Conservation (phyloP, 805 yeast genomes). For the Starmerella apicola region DNA sequence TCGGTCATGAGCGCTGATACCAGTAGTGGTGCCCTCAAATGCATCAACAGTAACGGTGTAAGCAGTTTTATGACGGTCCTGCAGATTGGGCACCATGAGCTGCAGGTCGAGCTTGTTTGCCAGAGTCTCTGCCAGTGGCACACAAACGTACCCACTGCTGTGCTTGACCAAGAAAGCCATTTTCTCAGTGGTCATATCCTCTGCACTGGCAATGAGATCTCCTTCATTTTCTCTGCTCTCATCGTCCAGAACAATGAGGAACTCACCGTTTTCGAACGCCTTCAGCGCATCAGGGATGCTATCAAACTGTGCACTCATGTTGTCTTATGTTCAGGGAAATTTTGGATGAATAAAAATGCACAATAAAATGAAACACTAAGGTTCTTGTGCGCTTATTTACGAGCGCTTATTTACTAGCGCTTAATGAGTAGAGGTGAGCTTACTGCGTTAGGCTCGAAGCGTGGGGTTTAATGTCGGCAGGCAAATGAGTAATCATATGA, state of each 20-base stretch:
- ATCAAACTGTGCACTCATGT: no score
- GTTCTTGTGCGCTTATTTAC: no score
- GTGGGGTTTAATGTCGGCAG: no score
- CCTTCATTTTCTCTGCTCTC: conserved; percentile 96
- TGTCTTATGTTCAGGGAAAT: no score
- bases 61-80: conserved; percentile 92
- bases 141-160: conserved; percentile 79
- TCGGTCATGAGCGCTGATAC: conserved; percentile 90
- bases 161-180: conserved; percentile 87
- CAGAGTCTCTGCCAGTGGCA: conserved; percentile 61
- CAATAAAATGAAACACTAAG: no score
- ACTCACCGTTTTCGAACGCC: conserved; percentile 65
- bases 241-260: conserved; percentile 92
- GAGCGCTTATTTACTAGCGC: no score
- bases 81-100: conserved; percentile 49
- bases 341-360: no score
- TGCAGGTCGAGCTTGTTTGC: conserved; percentile 77
- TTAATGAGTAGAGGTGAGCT: no score
- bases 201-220: conserved; percentile 89
- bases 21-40: conserved; percentile 86
- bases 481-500: no score
- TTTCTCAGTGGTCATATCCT: conserved; percentile 58
- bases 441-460: no score
- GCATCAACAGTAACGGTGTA: conserved; percentile 87
- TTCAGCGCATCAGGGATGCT: conserved; percentile 59